Conservation (phyloP, 352 stramenopile genomes). For the Phytophthora colocasiae region DNA sequence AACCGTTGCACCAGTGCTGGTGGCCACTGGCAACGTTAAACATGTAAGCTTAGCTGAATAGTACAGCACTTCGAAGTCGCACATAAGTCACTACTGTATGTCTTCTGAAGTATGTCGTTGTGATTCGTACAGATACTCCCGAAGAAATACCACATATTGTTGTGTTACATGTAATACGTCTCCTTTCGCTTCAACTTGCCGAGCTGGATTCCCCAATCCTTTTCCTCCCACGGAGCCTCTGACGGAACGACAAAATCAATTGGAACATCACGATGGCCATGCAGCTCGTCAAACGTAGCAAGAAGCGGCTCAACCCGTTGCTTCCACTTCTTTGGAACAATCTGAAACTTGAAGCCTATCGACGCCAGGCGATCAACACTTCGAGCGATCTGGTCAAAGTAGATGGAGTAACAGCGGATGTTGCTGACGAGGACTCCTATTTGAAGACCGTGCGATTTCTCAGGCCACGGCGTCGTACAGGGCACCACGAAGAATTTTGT, state of each 20-base stretch:
- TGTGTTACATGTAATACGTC: too few species aligned
- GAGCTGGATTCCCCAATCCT: conserved; percentile 20
- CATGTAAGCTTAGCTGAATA: too few species aligned
- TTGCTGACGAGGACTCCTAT: not conserved
- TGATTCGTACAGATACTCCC: too few species aligned
- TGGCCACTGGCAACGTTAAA: too few species aligned
- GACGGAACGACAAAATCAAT: conserved; percentile 21
- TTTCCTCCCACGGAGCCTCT: conserved; percentile 14
- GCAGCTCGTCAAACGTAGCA: conserved; percentile 6
- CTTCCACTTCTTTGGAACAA: conserved; percentile 13
- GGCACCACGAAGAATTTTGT: not conserved
- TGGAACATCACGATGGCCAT: conserved; percentile 17
- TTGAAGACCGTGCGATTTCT: not conserved
- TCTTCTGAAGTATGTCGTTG: too few species aligned
- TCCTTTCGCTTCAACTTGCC: conserved; percentile 13
- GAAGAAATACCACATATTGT: too few species aligned
- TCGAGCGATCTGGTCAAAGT: not conserved
- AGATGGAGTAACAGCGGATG: not conserved
- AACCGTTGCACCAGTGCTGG: too few species aligned
- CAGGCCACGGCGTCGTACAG: not conserved
- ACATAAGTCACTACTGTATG: too few species aligned
- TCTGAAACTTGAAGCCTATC: conserved; percentile 4
- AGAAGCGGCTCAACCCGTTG: conserved; percentile 11
- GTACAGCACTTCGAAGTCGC: too few species aligned
- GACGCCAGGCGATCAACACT: conserved; percentile 7